Evolutionary conservation across 768 basidiomycete species (phyloP).

Genomic region (Panaeolus papilionaceus): DNA sequence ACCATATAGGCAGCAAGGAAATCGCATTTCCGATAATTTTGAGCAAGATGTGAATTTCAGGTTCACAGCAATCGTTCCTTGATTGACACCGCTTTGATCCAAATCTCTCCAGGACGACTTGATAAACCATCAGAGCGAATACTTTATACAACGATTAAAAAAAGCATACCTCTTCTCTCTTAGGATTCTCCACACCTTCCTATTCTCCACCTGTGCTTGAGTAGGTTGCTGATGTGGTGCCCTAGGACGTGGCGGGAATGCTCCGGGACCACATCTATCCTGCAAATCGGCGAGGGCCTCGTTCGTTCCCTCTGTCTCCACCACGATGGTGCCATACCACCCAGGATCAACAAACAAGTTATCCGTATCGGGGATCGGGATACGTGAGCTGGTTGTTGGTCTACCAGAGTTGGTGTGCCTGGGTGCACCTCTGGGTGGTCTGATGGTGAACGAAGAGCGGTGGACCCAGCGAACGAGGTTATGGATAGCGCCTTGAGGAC

Average conservation of each 20-base stretch:
- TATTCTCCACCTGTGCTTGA: constrained; percentile 45
- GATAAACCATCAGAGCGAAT: constrained; percentile 18
- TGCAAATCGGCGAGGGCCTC: constrained; percentile 83
- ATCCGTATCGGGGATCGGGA: constrained; percentile 61
- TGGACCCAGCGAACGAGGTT: constrained; percentile 89
- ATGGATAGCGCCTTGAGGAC: constrained; percentile 80
- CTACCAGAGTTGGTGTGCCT: constrained; percentile 36
- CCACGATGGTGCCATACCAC: constrained; percentile 84
- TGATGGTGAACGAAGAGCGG: constrained; percentile 76
- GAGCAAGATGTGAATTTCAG: background rate
- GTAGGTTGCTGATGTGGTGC: constrained; percentile 43
- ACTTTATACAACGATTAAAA: constrained; percentile 28
- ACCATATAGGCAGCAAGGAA: background rate
- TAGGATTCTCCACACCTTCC: constrained; percentile 67
- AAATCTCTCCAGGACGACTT: constrained; percentile 78
- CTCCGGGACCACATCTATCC: constrained; percentile 70
- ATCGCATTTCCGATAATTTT: background rate
- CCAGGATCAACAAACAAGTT: constrained; percentile 72
- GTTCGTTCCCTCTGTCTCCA: constrained; percentile 89
- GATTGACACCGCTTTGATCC: constrained; percentile 68
- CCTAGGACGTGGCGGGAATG: constrained; percentile 65
- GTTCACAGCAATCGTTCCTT: constrained; percentile 40
- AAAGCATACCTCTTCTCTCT: constrained; percentile 69
- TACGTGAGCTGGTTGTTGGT: constrained; percentile 34
- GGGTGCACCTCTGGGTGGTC: constrained; percentile 47